phyloP scores from a whole-genome alignment of 371 early-diverging fungal species.

The Mortierella sp. region DNA sequence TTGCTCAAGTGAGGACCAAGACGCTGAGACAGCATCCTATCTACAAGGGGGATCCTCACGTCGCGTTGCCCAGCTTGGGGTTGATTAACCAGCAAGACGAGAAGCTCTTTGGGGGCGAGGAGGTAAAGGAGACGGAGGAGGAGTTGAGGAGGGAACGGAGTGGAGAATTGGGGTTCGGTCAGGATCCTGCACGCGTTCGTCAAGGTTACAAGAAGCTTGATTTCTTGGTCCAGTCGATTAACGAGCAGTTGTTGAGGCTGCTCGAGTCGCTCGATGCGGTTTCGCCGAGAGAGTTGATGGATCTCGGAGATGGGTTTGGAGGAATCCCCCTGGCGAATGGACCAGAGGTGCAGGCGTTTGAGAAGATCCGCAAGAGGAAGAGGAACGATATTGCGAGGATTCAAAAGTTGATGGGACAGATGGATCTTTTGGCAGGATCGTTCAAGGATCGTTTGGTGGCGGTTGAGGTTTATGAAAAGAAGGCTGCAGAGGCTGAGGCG shows the following conservation, averaged over 20 bases:
- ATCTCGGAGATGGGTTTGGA: constrained; percentile 42
- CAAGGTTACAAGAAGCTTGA: constrained; percentile 51
- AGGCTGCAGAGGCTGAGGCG: constrained; percentile 23
- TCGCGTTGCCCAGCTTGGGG: constrained; percentile 27
- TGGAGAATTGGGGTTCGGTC: constrained; percentile 15
- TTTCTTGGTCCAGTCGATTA: constrained; percentile 36
- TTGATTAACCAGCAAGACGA: constrained; percentile 33
- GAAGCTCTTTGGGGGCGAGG: constrained; percentile 20
- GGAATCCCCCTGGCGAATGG: constrained; percentile 32
- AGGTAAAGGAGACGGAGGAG: constrained; percentile 40
- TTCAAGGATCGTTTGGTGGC: constrained; percentile 40
- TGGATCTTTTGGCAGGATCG: constrained; percentile 35
- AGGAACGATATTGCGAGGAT: constrained; percentile 32
- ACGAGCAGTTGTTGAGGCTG: constrained; percentile 37
- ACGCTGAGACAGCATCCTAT: constrained; percentile 35
- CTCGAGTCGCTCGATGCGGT: constrained; percentile 45
- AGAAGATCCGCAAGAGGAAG: constrained; percentile 52
- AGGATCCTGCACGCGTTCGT: constrained; percentile 39
- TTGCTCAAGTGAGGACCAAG: constrained; percentile 37
- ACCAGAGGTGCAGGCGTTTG: constrained; percentile 40
- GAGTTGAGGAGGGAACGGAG: constrained; percentile 41
- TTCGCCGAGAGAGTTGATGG: constrained; percentile 47
- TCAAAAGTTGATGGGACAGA: constrained; percentile 35
- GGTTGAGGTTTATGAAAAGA: constrained; percentile 30
- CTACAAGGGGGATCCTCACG: constrained; percentile 33